Conservation (phyloP, 2,329 filamentous ascomycete species). For the Alternaria panax region DNA sequence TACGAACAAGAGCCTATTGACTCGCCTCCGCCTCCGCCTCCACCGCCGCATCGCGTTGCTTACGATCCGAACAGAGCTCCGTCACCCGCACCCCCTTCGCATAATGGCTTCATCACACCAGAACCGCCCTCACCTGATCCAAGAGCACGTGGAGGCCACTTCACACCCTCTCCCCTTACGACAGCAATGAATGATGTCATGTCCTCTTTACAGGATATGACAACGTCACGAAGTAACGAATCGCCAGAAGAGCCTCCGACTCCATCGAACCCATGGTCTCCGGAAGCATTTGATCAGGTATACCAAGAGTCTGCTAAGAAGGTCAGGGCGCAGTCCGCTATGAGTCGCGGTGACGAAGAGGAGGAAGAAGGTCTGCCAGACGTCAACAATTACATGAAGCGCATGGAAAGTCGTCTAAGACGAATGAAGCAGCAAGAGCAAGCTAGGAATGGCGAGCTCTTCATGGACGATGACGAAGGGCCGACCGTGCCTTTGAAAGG, state of each 20-base stretch:
- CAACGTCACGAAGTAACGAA: conserved; percentile 62
- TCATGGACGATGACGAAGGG: conserved; percentile 50
- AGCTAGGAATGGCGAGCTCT: conserved; percentile 58
- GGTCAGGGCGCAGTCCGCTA: conserved; percentile 70
- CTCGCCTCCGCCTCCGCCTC: conserved; percentile 83
- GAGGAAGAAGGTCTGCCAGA: conserved; percentile 70
- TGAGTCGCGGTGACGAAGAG: conserved; percentile 67
- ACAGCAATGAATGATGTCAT: conserved; percentile 99
- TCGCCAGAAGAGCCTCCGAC: conserved; percentile 64
- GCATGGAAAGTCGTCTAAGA: conserved; percentile 85
- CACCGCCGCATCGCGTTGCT: conserved; percentile 75
- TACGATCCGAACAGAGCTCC: conserved; percentile 56
- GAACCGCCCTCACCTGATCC: conserved; percentile 70
- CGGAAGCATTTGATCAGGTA: conserved; percentile 77
- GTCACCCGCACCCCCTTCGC: conserved; percentile 43
- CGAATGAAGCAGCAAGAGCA: conserved; percentile 66
- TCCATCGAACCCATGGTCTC: conserved; percentile 81
- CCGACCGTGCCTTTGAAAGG: conserved; percentile 70
- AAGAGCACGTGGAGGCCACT: conserved; percentile 45
- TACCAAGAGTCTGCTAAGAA: conserved; percentile 52
- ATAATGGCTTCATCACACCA: conserved; percentile 64
- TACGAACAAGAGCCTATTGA: conserved; percentile 35
- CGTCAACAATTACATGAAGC: conserved; percentile 84
- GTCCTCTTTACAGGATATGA: conserved; percentile 90
- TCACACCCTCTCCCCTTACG: conserved; percentile 86